phyloP scores from a whole-genome alignment of 169 alveolate species.

The Plasmodium fragile region DNA sequence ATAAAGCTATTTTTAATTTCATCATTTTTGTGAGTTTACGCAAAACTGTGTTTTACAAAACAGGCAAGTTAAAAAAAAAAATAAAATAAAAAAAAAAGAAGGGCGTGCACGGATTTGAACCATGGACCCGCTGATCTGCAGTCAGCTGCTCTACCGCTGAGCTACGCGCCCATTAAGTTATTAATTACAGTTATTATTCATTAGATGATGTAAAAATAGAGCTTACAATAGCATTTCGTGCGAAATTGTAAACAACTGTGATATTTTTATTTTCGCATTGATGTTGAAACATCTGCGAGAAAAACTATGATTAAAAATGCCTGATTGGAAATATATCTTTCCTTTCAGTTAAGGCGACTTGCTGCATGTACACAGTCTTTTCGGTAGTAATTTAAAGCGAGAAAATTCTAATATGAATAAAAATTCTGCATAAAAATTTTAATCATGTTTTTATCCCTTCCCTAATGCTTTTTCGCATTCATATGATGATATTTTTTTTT shows the following conservation, averaged over 20 bases:
- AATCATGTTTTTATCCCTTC: not conserved
- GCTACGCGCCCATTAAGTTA: slow-evolving; percentile 92
- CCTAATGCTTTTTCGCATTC: not conserved
- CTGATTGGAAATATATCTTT: not conserved
- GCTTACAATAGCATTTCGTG: not conserved
- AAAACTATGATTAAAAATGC: not conserved
- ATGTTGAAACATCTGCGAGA: not conserved
- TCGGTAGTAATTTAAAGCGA: not conserved
- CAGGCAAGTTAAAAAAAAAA: not conserved
- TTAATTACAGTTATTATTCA: not conserved
- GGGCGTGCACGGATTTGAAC: slow-evolving; percentile 96
- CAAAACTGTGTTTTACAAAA: not conserved
- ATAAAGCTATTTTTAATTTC: not conserved
- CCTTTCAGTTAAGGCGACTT: not conserved
- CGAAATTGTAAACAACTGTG: not conserved
- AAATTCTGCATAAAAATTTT: not conserved
- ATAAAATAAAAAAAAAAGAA: slow-evolving; percentile 24
- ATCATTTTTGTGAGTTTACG: not conserved
- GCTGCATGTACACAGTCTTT: not conserved
- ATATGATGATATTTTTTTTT: not conserved
- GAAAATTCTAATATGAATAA: not conserved
- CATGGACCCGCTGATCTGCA: slow-evolving; percentile 97
- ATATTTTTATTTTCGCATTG: not conserved
- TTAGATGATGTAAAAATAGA: not conserved
- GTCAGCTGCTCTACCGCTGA: slow-evolving; percentile 97